Conservation (phyloP, 164 flowering plant genomes). For the Warburgia ugandensis region DNA sequence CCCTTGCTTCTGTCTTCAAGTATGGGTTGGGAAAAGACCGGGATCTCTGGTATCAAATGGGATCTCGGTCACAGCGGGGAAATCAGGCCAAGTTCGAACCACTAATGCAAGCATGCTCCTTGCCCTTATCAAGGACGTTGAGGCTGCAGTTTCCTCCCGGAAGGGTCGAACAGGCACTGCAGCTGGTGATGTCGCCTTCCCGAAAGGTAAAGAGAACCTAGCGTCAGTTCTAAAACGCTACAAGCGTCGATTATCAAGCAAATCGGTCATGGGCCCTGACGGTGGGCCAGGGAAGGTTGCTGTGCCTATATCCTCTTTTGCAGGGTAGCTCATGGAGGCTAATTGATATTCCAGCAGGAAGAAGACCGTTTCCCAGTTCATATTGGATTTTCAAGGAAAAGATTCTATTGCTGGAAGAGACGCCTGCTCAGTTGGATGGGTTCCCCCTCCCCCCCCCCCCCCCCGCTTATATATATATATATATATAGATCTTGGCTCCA, state of each 20-base stretch:
- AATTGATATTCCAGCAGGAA: no score
- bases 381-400: no score
- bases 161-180: conserved; percentile 93
- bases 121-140: conserved; percentile 83
- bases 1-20: conserved; percentile 80
- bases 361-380: no score
- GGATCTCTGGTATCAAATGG: conserved; percentile 49
- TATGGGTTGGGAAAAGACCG: conserved; percentile 28
- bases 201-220: conserved; percentile 92
- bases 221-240: conserved; percentile 93
- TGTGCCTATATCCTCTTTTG: conserved; percentile 22
- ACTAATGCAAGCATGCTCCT: conserved; percentile 59
- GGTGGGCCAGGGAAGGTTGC: conserved; percentile 17
- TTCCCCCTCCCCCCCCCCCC: no score
- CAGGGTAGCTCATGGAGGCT: conserved; percentile 8
- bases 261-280: conserved; percentile 15
- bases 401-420: no score
- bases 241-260: conserved; percentile 51
- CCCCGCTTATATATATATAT: no score
- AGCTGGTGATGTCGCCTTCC: conserved; percentile 97
- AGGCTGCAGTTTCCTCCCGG: conserved; percentile 71
- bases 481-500: no score
- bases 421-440: no score
- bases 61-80: conserved; percentile 46
- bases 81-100: conserved; percentile 53